Evolutionary conservation across 306 rosid species (phyloP).

Genomic region (Cicer chorassanicum): DNA sequence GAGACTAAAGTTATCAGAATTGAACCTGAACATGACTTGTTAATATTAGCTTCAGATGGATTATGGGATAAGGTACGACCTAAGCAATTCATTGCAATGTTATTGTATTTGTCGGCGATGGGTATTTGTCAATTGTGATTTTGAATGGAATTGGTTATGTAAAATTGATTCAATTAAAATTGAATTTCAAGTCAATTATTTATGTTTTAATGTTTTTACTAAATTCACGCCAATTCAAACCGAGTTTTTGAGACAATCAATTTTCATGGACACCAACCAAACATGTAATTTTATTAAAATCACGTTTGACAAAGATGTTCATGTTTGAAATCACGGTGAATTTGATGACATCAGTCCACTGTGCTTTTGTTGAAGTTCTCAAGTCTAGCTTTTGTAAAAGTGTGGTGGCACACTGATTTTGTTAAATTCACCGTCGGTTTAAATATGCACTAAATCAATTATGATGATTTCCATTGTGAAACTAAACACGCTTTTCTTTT

Average conservation of each 20-base stretch:
- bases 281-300: too few species aligned
- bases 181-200: too few species aligned
- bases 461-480: neutral
- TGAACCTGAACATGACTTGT: slow-evolving; percentile 73
- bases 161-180: too few species aligned
- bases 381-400: neutral
- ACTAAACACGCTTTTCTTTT: neutral
- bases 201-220: too few species aligned
- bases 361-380: neutral
- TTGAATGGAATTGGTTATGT: neutral
- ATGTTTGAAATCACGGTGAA: too few species aligned
- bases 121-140: neutral
- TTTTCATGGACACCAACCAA: too few species aligned
- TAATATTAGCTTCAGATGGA: slow-evolving; percentile 94
- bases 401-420: neutral
- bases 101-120: neutral
- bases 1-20: slow-evolving; percentile 73
- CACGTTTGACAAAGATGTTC: too few species aligned
- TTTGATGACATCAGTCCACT: too few species aligned
- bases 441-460: neutral
- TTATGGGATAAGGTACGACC: slow-evolving; percentile 91
- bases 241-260: too few species aligned
- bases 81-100: slow-evolving; percentile 10
- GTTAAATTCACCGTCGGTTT: neutral
- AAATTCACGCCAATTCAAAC: too few species aligned